These are phyloP conservation scores for Eutrema heterophyllum DNA, from an alignment of 345 rosid genomes.

Conservation along the genomic window DNA sequence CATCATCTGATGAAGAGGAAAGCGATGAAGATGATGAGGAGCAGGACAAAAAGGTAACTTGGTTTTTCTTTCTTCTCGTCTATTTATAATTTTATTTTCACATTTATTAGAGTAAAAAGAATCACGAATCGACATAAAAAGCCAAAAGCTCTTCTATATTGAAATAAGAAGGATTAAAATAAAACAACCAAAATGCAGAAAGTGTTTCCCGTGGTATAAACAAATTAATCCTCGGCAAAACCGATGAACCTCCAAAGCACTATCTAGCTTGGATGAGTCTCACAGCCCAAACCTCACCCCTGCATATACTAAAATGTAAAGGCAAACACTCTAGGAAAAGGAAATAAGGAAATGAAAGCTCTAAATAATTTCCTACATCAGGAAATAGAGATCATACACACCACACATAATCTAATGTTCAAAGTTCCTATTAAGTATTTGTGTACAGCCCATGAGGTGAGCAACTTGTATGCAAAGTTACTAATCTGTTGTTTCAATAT, in stretches of 20 bases:
- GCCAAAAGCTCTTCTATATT: neutral
- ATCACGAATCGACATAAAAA: neutral
- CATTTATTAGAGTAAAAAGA: neutral
- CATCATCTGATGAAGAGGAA: constrained; percentile 77
- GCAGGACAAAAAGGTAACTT: constrained; percentile 41
- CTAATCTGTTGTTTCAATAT: constrained; percentile 24
- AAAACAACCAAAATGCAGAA: neutral
- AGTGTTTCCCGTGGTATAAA: neutral
- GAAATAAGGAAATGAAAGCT: neutral
- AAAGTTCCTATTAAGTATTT: neutral
- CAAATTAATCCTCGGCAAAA: neutral
- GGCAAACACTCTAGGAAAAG: neutral
- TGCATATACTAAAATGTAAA: neutral
- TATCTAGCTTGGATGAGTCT: constrained; percentile 9
- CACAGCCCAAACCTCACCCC: neutral
- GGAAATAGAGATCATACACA: neutral
- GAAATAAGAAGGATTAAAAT: neutral
- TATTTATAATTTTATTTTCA: neutral
- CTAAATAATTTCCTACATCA: neutral
- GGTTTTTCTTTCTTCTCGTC: constrained; percentile 15
- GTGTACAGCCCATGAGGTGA: constrained; percentile 18
- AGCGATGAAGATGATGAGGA: constrained; percentile 47
- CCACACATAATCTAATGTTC: neutral
- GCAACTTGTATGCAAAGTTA: constrained; percentile 6
- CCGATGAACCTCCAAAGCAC: neutral